Base-by-base conservation (phyloP, 2,329 filamentous ascomycete genomes). In the Ophiocordyceps australis region DNA sequence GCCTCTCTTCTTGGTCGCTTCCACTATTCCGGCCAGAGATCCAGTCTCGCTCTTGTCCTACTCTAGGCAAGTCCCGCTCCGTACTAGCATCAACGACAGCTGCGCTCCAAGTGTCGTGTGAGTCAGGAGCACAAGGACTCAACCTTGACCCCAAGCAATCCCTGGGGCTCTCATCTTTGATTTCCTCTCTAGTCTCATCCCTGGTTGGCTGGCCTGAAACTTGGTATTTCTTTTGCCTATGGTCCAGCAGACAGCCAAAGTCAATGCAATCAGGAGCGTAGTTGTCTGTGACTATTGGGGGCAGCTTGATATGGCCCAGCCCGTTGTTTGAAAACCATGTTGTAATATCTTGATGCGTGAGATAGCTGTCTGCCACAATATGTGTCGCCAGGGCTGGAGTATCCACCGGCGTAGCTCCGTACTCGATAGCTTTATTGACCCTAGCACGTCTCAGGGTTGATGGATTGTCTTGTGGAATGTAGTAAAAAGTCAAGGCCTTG, bases 401-500 rank as follows among this genome's bases (percentile, higher is more conserved):
- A 26, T 60, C 62, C 16, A 69, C 64, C 73, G 83, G 89, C 1
- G 45, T 52, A 2, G 76, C 86, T 22, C 86, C 86, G 43, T 73
- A 73, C 38, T 82, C 72, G 26, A 69, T 62, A 0, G 78, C 74
- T 44, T 75, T 83, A 17, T 63, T 63, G 27, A 94, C 92, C 4
- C 79, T 72, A 30, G 73, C 49, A 28, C 66, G 67, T 20, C 85
- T 66, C 7, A 65, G 57, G 9, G 65, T 63, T 17, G 74, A 67
- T 24, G 77, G 62, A 34, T 86, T 75, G 34, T 82, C 69, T 35
- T 89, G 78, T 0, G 83, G 86, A 5, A 92, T 68, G 44, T 89
- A 93, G 49, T 70, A 79, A 35, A 82, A 75, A 0, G 52, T 45
- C n/a, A 78, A 46, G 0, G 52, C 61, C 23, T 53, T 59, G 41